phyloP scores from a whole-genome alignment of 495 filamentous ascomycete species.

The Trichoderma virens region DNA sequence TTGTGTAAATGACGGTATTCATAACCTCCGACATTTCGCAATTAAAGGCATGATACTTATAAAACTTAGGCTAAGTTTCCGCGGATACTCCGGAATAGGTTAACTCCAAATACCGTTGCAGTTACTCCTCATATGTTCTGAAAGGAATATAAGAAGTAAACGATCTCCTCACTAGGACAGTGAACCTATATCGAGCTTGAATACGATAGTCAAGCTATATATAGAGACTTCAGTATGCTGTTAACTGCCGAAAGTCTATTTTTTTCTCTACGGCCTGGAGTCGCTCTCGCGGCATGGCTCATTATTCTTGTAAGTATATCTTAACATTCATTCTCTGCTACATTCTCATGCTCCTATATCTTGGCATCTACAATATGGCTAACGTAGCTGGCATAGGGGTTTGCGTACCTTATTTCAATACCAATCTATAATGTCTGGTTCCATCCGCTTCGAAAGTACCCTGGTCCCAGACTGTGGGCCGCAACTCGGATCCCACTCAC shows the following conservation, averaged over 20 bases:
- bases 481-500: constrained; percentile 32
- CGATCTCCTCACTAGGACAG: too few species aligned
- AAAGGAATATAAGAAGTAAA: too few species aligned
- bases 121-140: too few species aligned
- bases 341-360: background rate
- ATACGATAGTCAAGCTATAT: too few species aligned
- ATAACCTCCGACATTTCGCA: too few species aligned
- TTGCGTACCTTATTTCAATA: background rate
- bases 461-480: constrained; percentile 41
- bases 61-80: too few species aligned
- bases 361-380: background rate
- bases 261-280: background rate
- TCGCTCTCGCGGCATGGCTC: background rate
- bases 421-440: constrained; percentile 41
- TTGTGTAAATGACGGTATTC: too few species aligned
- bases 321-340: background rate
- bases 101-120: too few species aligned
- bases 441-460: constrained; percentile 43
- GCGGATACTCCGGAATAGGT: too few species aligned
- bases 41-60: too few species aligned
- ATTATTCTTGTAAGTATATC: background rate
- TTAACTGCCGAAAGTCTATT: background rate
- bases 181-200: too few species aligned
- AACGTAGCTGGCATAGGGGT: background rate
- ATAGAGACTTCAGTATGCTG: too few species aligned